Evolutionary conservation across 1,284 basidiomycete genomes (phyloP).

Genomic region (Ganoderma lingzhi): DNA sequence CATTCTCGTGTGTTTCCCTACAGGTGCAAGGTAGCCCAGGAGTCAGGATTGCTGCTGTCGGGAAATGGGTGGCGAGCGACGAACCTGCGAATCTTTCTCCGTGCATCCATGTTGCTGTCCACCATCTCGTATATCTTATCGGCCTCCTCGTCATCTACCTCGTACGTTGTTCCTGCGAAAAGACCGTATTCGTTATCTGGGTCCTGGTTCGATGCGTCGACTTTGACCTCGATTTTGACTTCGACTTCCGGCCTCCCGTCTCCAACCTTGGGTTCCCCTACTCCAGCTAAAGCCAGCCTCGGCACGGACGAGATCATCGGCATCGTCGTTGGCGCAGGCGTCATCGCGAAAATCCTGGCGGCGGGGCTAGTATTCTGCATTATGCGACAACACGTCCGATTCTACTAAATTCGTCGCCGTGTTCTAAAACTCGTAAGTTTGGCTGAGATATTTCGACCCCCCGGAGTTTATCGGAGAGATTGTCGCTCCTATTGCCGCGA

Average conservation of each 20-base stretch:
- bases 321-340: background rate
- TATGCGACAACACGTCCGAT: background rate
- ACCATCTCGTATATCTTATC: conserved; percentile 94
- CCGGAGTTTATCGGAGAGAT: conserved; percentile 71
- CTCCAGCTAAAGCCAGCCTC: background rate
- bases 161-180: conserved; percentile 96
- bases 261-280: background rate
- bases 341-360: background rate
- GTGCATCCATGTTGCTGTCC: conserved; percentile 90
- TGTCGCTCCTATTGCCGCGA: conserved; percentile 57
- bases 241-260: background rate
- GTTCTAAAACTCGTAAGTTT: too few relatives aligned
- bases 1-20: conserved; percentile 81
- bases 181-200: conserved; percentile 98
- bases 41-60: background rate
- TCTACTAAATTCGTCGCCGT: too few relatives aligned
- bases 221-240: too few relatives aligned
- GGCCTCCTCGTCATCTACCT: conserved; percentile 97
- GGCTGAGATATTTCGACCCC: too few relatives aligned
- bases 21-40: conserved; percentile 10
- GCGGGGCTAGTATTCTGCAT: background rate
- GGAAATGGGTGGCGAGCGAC: conserved; percentile 42
- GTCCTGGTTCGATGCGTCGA: conserved; percentile 52
- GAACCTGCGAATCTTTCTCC: conserved; percentile 82
- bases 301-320: background rate